Conservation (phyloP, 495 filamentous ascomycete genomes). For the Trichoderma virens region DNA sequence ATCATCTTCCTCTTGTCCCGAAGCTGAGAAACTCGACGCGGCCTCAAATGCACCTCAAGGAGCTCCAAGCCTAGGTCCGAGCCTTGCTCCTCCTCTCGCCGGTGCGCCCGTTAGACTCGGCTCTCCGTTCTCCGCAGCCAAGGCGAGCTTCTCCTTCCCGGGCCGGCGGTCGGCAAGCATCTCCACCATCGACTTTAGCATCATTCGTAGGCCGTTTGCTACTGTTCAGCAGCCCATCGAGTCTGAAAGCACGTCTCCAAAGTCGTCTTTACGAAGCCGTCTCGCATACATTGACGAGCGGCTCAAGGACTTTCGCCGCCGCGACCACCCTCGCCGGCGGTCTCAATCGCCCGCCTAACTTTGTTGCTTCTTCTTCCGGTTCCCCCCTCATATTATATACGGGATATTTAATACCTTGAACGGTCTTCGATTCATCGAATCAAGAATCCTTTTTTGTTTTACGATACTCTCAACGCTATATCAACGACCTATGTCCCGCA, state of each 20-base stretch:
- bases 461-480: background rate
- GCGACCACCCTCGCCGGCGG: constrained; percentile 23
- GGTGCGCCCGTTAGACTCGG: constrained; percentile 37
- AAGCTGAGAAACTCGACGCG: background rate
- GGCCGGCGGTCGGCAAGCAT: constrained; percentile 24
- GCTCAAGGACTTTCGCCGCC: constrained; percentile 41
- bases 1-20: background rate
- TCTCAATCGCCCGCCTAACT: constrained; percentile 36
- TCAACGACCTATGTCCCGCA: background rate
- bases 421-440: no score
- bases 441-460: no score
- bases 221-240: constrained; percentile 30
- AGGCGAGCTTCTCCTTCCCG: constrained; percentile 42
- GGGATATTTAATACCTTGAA: no score
- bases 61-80: constrained; percentile 14
- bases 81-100: constrained; percentile 11
- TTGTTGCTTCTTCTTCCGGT: constrained; percentile 14
- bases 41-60: constrained; percentile 1
- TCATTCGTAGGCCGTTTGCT: constrained; percentile 39
- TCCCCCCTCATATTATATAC: constrained; percentile 16
- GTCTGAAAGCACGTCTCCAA: constrained; percentile 18
- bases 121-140: constrained; percentile 39
- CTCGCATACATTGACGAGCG: constrained; percentile 44
- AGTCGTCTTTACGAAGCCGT: constrained; percentile 34
- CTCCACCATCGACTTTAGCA: constrained; percentile 28